Evolutionary conservation across 805 yeast species (phyloP).

Genomic region (Cephaloascus albidus): DNA sequence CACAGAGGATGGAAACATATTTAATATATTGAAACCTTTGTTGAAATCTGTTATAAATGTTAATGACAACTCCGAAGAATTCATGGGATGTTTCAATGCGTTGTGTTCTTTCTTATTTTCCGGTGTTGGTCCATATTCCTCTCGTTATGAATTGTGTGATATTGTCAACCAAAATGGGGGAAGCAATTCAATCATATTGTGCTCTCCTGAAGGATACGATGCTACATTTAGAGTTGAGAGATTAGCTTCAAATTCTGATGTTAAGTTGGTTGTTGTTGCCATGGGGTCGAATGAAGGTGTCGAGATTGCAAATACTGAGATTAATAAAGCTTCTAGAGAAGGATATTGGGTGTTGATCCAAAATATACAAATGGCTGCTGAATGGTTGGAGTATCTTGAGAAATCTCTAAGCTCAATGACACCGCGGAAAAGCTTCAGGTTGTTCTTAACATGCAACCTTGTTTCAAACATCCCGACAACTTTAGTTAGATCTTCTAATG

Average conservation of each 20-base stretch:
- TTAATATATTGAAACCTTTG: neutral
- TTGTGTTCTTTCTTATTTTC: conserved; percentile 15
- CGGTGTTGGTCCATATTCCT: conserved; percentile 17
- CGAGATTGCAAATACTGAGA: conserved; percentile 44
- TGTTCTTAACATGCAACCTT: conserved; percentile 59
- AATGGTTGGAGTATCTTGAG: conserved; percentile 51
- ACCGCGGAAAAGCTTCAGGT: conserved; percentile 28
- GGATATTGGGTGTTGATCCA: conserved; percentile 74
- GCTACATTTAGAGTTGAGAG: conserved; percentile 45
- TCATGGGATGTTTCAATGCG: conserved; percentile 9
- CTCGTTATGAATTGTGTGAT: conserved; percentile 20
- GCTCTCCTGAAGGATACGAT: conserved; percentile 58
- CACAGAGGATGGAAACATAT: neutral
- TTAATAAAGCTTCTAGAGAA: conserved; percentile 30
- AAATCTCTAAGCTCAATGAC: conserved; percentile 26
- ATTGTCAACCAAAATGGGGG: conserved; percentile 9
- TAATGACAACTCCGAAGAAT: conserved; percentile 3
- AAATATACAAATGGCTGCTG: conserved; percentile 65
- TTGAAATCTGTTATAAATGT: neutral
- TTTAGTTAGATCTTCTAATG: conserved; percentile 42
- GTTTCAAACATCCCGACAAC: conserved; percentile 42
- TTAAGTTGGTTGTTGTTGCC: conserved; percentile 37
- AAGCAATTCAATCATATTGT: conserved; percentile 36
- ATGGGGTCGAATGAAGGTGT: conserved; percentile 70
- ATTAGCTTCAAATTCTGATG: conserved; percentile 22